phyloP scores from a whole-genome alignment of 2,329 filamentous ascomycete genomes.

The Anthostomella pinea region DNA sequence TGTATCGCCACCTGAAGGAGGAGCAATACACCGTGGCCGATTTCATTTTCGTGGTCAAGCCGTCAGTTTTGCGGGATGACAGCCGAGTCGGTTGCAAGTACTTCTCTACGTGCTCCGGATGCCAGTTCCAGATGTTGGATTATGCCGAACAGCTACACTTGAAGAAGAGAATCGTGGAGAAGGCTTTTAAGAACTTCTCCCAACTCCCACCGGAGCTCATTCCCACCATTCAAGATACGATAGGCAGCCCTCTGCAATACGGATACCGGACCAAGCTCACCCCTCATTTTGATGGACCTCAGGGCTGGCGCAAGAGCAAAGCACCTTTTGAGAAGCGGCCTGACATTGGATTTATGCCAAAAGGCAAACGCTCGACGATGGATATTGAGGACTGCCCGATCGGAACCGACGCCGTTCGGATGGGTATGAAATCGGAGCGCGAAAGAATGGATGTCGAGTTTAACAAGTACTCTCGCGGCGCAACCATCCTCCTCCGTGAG shows the following conservation, averaged over 20 bases:
- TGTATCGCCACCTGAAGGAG: conserved; percentile 66
- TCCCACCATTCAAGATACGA: conserved; percentile 76
- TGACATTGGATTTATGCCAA: conserved; percentile 85
- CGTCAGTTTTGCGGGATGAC: conserved; percentile 75
- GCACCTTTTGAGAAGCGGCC: conserved; percentile 61
- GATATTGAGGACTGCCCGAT: conserved; percentile 99
- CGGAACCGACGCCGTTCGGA: conserved; percentile 78
- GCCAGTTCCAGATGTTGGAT: conserved; percentile 95
- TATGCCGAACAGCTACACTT: conserved; percentile 81
- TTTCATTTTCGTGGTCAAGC: conserved; percentile 71
- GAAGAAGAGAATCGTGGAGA: conserved; percentile 84
- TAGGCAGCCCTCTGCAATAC: conserved; percentile 86
- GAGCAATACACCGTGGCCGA: conserved; percentile 75
- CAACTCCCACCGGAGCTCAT: conserved; percentile 72
- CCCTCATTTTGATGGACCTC: conserved; percentile 86
- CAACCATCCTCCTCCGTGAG: conserved; percentile 86
- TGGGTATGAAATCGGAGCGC: conserved; percentile 78
- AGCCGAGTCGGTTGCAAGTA: conserved; percentile 77
- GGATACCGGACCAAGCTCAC: conserved; percentile 96
- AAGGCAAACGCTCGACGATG: conserved; percentile 74
- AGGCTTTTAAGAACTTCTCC: conserved; percentile 90
- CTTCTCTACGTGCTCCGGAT: conserved; percentile 84
- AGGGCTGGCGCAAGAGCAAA: conserved; percentile 51
- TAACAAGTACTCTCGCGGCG: conserved; percentile 71
- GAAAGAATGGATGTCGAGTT: conserved; percentile 69